phyloP scores from a whole-genome alignment of 345 rosid species.

The Eucalyptus regnans region DNA sequence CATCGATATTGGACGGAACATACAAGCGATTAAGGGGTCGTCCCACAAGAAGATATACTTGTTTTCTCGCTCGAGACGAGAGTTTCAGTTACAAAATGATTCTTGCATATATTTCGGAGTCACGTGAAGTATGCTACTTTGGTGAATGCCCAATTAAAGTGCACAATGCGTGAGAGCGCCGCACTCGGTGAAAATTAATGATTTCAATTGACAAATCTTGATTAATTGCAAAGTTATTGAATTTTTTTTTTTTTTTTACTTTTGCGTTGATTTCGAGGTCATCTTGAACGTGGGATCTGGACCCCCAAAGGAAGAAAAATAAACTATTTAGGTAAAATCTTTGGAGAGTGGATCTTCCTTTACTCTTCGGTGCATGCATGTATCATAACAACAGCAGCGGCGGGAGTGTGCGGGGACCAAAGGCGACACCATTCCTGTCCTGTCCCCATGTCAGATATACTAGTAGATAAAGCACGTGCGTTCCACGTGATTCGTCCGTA shows the following conservation, averaged over 20 bases:
- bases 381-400: neutral
- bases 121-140: neutral
- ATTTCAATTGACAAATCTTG: neutral
- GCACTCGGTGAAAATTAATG: neutral
- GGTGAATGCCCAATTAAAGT: neutral
- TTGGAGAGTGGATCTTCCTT: neutral
- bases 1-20: rapidly evolving
- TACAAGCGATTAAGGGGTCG: rapidly evolving
- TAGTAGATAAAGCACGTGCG: neutral
- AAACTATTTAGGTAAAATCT: neutral
- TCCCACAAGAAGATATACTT: neutral
- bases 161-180: neutral
- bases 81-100: neutral
- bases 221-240: neutral
- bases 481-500: neutral
- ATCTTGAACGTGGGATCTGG: neutral
- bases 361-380: neutral
- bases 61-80: neutral
- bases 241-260: rapidly evolving
- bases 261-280: neutral
- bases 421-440: neutral
- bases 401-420: neutral
- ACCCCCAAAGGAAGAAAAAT: neutral
- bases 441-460: neutral
- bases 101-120: neutral